Base-by-base conservation (phyloP, 352 stramenopile genomes). In the Phytophthora capsici region DNA sequence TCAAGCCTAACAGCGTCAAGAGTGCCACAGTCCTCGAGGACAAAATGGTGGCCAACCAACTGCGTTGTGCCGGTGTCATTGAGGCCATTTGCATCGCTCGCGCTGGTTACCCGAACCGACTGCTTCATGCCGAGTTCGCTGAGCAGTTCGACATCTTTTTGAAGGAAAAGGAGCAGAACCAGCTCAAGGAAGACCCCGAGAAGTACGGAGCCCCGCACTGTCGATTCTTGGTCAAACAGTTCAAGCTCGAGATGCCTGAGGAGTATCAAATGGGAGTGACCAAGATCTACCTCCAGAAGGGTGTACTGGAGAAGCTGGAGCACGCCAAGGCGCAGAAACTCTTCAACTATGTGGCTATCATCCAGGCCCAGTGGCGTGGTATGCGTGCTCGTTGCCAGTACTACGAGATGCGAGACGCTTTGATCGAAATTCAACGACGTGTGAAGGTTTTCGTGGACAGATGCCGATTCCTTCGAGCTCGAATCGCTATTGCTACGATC, bases 241-340 rank as follows among this genome's bases (percentile, higher is more conserved):
- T 93, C 52, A 69, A 83, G 47, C 72, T 93, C 16, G 62, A 71
- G 25, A 82, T 66, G 7, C 87, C 87, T 0, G 73, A 88, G 20
- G 81, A 95, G 60, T 94, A 80, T 50, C 85, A 94, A 50, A 90
- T 95, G 80, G 87, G 87, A 7, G 74, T 78, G 63, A 91, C 84
- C 19, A 94, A 94, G 69, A 93, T 95, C 47, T 95, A 94, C 71
- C 70, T 95, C n/a, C 85, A 94, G 49, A 84, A 91, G 43, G 87
- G 87, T 22, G 79, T 95, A 23, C 72, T 93, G 4, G 85, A 93
- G 48, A 82, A 73, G 19, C 70, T 94, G 6, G 85, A 94, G 55
- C 73, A 79, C 5, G 71, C 71, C 8, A 87, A 86, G 36, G 84
- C 84, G 3, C 69, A 88, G 57, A 87, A 88, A 50, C 69, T 93